Evolutionary conservation across 2,329 filamentous ascomycete species (phyloP).

Genomic region (Didymella sp.): DNA sequence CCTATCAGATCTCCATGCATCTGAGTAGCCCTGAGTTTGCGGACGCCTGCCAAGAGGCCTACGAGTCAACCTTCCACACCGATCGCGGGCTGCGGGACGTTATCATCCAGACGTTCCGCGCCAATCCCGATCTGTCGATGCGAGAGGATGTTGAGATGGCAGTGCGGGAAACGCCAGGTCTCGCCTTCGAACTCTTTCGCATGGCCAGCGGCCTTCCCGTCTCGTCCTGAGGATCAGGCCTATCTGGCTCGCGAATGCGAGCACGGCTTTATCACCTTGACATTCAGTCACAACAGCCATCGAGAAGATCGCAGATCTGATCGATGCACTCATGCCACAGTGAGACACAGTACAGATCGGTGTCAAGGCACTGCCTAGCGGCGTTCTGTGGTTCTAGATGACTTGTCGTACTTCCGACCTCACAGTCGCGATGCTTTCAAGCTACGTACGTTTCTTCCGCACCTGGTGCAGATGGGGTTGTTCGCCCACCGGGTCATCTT

Average conservation of each 20-base stretch:
- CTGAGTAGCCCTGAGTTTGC: slow-evolving; percentile 55
- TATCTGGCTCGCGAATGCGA: neutral
- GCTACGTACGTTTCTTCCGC: neutral
- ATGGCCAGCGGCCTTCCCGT: slow-evolving; percentile 56
- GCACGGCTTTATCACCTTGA: neutral
- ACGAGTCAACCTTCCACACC: slow-evolving; percentile 57
- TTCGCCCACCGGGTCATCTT: neutral
- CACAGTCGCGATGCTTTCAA: neutral
- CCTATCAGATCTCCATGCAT: slow-evolving; percentile 54
- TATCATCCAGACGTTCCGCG: slow-evolving; percentile 56
- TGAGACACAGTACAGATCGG: neutral
- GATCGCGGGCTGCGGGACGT: slow-evolving; percentile 58
- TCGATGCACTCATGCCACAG: neutral
- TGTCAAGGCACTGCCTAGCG: neutral
- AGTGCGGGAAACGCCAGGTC: slow-evolving; percentile 54
- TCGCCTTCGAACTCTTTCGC: slow-evolving; percentile 58
- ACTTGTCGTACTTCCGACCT: neutral
- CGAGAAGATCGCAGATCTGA: neutral
- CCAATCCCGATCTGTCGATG: slow-evolving; percentile 54
- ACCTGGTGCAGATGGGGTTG: slow-evolving; percentile 3
- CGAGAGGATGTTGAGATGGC: slow-evolving; percentile 55
- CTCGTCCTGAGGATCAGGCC: slow-evolving; percentile 32
- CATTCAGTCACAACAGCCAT: neutral
- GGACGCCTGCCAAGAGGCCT: slow-evolving; percentile 58
- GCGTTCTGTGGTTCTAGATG: neutral